Base-by-base conservation (phyloP, 129 eudicot genomes). In the sunflower (Helianthus annuus) region DNA sequence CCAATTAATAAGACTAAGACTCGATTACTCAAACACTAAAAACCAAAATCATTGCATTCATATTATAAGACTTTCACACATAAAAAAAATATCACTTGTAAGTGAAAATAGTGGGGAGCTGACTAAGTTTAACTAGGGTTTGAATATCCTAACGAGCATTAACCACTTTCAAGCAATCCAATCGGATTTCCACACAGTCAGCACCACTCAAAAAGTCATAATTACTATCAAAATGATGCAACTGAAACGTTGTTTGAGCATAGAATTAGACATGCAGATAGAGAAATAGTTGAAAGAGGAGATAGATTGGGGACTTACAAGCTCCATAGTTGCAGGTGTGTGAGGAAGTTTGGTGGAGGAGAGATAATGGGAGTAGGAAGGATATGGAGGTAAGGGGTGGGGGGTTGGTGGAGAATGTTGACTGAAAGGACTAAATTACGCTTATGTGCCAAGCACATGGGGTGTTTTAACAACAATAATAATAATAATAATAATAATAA, bases 61-160 rank as follows among this genome's bases (percentile, higher is more conserved):
- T 60, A 73, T 10, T 0, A 14, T 6, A 72, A 61, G 38, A 17
- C 39, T 4, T 52, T 11, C n/a, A 39, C 44, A 39, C 0, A 40
- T 6, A 40, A 40, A 40, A 40, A 40, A 73, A 74, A 61, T 6
- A 12, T 39, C n/a, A 91, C 98, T 96, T 94, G 91, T 87, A 94
- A 63, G 98, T 90, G 71, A 94, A 86, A 44, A 94, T 88, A 45
- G 97, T 90, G 11, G 99, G 99, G 71, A 94, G 80, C 70, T 91
- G 86, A 79, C 79, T 74, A 19, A 46, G 83, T 53, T 80, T 84
- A 57, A 94, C 71, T 34, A 94, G 77, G 66, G 71, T 66, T 54
- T 86, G 85, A 1, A 88, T 68, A 80, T 86, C 91, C 52, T 73
- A 32, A 7, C 16, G 62, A 32, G 81, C 83, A 68, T 40, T 81